phyloP scores from a whole-genome alignment of 2,329 filamentous ascomycete species.

The Remersonia thermophila region DNA sequence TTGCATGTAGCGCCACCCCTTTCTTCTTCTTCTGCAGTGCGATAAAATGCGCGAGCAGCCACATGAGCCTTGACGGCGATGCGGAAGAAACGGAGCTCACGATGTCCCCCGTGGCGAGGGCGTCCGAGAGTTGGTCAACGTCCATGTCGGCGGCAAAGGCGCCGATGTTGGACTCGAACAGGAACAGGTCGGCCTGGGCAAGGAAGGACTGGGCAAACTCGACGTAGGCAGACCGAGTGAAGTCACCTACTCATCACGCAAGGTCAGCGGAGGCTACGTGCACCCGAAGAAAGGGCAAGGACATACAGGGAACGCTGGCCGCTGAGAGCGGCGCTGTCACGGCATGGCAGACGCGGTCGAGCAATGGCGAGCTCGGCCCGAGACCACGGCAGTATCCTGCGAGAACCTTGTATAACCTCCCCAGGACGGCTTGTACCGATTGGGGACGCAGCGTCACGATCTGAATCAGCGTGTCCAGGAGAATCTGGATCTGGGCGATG shows the following conservation, averaged over 20 bases:
- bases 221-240: constrained; percentile 20
- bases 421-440: constrained; percentile 19
- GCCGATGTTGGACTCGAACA: constrained; percentile 30
- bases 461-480: constrained; percentile 27
- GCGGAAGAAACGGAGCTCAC: constrained; percentile 15
- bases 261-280: not conserved
- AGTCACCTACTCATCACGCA: constrained; percentile 13
- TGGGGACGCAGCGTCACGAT: constrained; percentile 20
- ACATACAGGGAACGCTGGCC: constrained; percentile 10
- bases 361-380: constrained; percentile 12
- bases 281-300: not conserved
- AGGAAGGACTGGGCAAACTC: constrained; percentile 30
- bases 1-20: constrained; percentile 24
- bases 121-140: constrained; percentile 28
- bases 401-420: constrained; percentile 30
- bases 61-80: constrained; percentile 38
- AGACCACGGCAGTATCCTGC: constrained; percentile 23
- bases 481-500: constrained; percentile 17
- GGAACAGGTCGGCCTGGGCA: constrained; percentile 23
- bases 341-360: constrained; percentile 18
- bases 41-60: constrained; percentile 57
- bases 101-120: constrained; percentile 28
- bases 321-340: constrained; percentile 21
- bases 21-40: constrained; percentile 35
- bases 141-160: constrained; percentile 27